A percentile compares a stretch with the other conserved stretches of the same genome.
These are phyloP conservation scores for Penicillium sp. DNA, from an alignment of 2,329 filamentous ascomycete species.

Conservation along the genomic window DNA sequence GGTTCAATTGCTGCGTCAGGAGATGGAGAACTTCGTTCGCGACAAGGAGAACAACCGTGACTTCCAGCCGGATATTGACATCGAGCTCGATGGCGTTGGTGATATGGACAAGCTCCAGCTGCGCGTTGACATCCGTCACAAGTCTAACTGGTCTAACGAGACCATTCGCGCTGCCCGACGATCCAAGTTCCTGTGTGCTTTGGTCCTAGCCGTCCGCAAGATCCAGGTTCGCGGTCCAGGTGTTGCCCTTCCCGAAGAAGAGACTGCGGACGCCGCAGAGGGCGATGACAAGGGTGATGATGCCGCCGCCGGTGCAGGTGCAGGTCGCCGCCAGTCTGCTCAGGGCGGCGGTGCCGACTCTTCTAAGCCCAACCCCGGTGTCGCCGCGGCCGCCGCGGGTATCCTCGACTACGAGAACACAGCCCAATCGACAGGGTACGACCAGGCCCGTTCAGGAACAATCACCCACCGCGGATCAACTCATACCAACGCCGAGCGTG, in stretches of 20 bases:
- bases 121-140: slow-evolving; percentile 81
- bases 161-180: slow-evolving; percentile 73
- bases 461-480: slow-evolving; percentile 33
- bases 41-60: slow-evolving; percentile 84
- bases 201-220: slow-evolving; percentile 79
- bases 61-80: slow-evolving; percentile 78
- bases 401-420: slow-evolving; percentile 15
- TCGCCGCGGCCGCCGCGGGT: slow-evolving; percentile 13
- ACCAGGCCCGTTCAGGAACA: slow-evolving; percentile 26
- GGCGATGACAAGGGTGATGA: slow-evolving; percentile 66
- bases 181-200: slow-evolving; percentile 95
- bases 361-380: slow-evolving; percentile 5
- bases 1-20: slow-evolving; percentile 75
- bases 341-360: slow-evolving; percentile 5
- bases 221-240: slow-evolving; percentile 82
- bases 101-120: slow-evolving; percentile 86
- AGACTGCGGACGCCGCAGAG: slow-evolving; percentile 45
- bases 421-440: slow-evolving; percentile 33
- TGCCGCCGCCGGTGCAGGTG: slow-evolving; percentile 49
- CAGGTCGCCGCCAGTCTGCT: slow-evolving; percentile 14
- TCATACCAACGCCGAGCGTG: slow-evolving; percentile 26
- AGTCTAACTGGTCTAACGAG: slow-evolving; percentile 90
- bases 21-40: slow-evolving; percentile 82
- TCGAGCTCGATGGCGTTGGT: slow-evolving; percentile 74
- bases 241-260: slow-evolving; percentile 56